Evolutionary conservation across 495 filamentous ascomycete genomes (phyloP), one percentile per base, ranked within the genome.

Genomic region (Saxophila tyrrhenica): DNA sequence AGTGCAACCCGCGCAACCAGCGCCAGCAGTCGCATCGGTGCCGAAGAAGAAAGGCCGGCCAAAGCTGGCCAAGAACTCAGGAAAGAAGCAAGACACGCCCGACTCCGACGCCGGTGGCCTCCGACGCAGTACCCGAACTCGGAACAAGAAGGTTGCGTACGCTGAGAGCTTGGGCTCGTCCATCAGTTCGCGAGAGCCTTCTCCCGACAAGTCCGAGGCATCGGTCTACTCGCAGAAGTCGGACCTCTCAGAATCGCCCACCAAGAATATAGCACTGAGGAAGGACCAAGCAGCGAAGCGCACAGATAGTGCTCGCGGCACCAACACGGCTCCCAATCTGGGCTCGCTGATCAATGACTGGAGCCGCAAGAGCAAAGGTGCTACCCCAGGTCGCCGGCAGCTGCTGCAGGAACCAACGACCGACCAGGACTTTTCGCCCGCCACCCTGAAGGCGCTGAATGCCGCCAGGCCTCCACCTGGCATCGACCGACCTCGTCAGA

Each of bases 41-140:
- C 19, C 8, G 45, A 23, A 48, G 20, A 48, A 24, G 20, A 3
- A 11, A 23, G 20, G 45, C 10, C 45, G 25, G 25, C 7, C 10
- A 25, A 48, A 48, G 21, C 45, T 3, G 5, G 45, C 23, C 20
- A 11, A 15, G 11, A 3, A 48, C n/a, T n/a, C n/a, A 47, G 47
- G 50, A 35, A 35, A 35, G 29, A 35, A 35, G 29, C 7, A 35
- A 35, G 29, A 35, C 29, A 35, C 29, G 29, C 29, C 29, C 13
- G 29, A 13, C 13, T 7, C 29, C 5, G 32, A 16, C 19, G 47
- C 29, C 16, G 2, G 29, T 19, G 41, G 9, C 21, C 3, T 60
- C 1, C 57, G 57, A 23, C 51, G 57, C n/a, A 60, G 57, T 52
- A 39, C 52, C 10, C 57, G 57, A 9, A 51, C 50, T n/a, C 46